Conservation (phyloP, 73 alveolate genomes). For the Paramecium caudatum region DNA sequence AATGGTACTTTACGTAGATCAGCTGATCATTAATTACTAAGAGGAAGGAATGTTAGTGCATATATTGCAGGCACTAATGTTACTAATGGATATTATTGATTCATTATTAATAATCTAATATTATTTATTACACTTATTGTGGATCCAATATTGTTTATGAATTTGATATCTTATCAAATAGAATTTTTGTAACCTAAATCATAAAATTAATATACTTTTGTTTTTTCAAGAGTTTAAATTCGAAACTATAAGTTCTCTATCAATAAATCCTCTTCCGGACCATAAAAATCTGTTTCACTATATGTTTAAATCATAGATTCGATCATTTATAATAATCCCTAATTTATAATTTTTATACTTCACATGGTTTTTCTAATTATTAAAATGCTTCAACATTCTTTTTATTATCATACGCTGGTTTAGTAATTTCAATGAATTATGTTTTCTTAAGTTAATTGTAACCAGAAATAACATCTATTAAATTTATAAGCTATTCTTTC, state of each 20-base stretch:
- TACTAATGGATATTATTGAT: constrained; percentile 28
- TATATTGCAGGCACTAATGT: constrained; percentile 23
- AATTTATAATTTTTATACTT: not conserved
- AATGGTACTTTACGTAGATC: constrained; percentile 15
- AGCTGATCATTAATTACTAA: not conserved
- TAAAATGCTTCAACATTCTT: not conserved
- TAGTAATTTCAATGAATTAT: not conserved
- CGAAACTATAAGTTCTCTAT: not conserved
- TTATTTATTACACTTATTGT: not conserved
- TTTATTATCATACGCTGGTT: not conserved
- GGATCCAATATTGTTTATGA: not conserved
- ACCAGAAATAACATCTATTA: not conserved
- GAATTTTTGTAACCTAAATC: not conserved
- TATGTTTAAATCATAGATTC: not conserved
- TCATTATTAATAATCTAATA: not conserved
- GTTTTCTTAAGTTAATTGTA: not conserved
- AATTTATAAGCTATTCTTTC: not conserved
- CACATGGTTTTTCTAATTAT: not conserved
- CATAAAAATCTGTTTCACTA: not conserved
- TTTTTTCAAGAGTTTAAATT: not conserved
- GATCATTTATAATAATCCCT: not conserved
- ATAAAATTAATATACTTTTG: not conserved
- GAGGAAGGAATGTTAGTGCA: constrained; percentile 42
- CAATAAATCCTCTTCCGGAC: not conserved
- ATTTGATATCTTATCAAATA: not conserved